Base-by-base conservation (phyloP, 169 alveolate species). In the Theileria equi region DNA sequence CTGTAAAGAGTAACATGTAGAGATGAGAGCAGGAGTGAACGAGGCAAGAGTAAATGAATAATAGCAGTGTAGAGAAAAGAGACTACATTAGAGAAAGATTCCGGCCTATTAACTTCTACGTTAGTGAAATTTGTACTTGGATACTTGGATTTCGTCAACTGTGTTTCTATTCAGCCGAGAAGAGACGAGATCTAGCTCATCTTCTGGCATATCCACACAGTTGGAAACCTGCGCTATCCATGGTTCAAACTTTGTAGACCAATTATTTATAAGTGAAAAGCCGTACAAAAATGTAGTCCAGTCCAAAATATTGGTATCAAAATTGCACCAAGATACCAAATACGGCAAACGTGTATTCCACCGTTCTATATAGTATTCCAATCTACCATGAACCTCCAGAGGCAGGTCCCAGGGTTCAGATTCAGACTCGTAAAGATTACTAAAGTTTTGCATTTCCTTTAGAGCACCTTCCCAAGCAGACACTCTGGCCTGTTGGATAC, bases 261-360 rank as follows among this genome's bases (percentile, higher is more conserved):
- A 60, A 19, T 29, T 16, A 26, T 26, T 47, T 11, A 60, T 60
- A 25, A 44, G 2, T n/a, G 34, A 40, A n/a, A 4, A 60, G 25
- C 44, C 35, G 7, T 1, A 16, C 16, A 60, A 31, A 34, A 60
- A 60, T 11, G 11, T 60, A 13, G 25, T 5, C 70, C 70, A 60
- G 44, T 60, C 70, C 49, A 25, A 60, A 44, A 60, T 1, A 23
- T 19, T 47, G 2, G 36, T 25, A 4, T 25, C 11, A 3, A 17
- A 2, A 5, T 47, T 5, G 16, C 1, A 38, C 70, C 70, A 60
- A 11, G 17, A 11, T 3, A n/a, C 50, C 19, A 60, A 26, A 31
- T 60, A 23, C 1, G 5, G 19, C 0, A 60, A 11, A 43, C 70
- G 40, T n/a, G 40, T 23, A 10, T 60, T 16, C 70, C 70, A 60